phyloP scores from a whole-genome alignment of 164 flowering plant genomes.

The Vitis vinifera region DNA sequence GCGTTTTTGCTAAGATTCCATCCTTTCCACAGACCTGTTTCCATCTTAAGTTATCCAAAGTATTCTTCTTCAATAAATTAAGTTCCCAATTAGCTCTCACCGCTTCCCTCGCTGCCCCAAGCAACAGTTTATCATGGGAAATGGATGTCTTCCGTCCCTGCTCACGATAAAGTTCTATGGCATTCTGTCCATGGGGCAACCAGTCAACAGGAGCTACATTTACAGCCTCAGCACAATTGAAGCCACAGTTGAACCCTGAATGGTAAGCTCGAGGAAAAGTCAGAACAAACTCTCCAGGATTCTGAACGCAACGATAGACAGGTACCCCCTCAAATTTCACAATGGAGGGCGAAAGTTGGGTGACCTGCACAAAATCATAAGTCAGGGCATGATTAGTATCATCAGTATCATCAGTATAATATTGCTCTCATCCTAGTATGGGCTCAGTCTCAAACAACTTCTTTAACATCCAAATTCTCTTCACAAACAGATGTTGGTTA shows the following conservation, averaged over 20 bases:
- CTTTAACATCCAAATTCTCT: too few relatives aligned
- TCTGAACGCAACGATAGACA: constrained; percentile 66
- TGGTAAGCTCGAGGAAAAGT: constrained; percentile 85
- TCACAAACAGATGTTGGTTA: too few relatives aligned
- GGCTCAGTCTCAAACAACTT: too few relatives aligned
- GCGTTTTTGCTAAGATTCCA: constrained; percentile 64
- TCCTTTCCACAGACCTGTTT: constrained; percentile 65
- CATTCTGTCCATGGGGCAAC: constrained; percentile 79
- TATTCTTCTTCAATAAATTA: constrained; percentile 47
- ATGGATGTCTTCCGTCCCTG: constrained; percentile 64
- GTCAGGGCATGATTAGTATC: not conserved
- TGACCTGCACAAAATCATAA: constrained; percentile 49
- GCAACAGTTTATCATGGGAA: constrained; percentile 69
- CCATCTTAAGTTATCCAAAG: constrained; percentile 61
- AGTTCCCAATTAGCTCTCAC: constrained; percentile 66
- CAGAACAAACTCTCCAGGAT: constrained; percentile 72
- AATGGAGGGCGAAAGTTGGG: constrained; percentile 70
- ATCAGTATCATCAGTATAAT: too few relatives aligned
- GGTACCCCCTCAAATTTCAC: constrained; percentile 72
- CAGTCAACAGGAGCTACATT: constrained; percentile 84
- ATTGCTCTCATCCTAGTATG: too few relatives aligned
- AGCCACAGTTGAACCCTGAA: constrained; percentile 76
- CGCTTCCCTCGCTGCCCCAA: constrained; percentile 83
- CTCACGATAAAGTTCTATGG: constrained; percentile 63
- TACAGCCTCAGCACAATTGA: constrained; percentile 87